Percentiles rank a stretch among this genome's conserved stretches.
phyloP scores from a whole-genome alignment of 2,329 filamentous ascomycete genomes.

The Knufia fluminis region DNA sequence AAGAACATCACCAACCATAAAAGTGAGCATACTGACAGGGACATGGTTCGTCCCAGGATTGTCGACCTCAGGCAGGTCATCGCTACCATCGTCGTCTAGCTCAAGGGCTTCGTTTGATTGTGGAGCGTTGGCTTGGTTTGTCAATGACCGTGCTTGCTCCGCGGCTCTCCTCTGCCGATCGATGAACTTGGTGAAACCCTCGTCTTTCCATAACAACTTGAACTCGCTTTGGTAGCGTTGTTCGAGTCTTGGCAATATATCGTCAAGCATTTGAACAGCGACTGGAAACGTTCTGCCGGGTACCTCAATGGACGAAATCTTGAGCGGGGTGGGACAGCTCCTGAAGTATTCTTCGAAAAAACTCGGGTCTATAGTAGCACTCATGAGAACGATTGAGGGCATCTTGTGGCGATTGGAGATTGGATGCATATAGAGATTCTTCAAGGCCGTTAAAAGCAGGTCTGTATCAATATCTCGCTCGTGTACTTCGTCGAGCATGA shows the following conservation, averaged over 20 bases:
- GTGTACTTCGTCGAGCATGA: conserved; percentile 87
- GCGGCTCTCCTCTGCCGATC: not conserved
- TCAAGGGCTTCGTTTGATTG: not conserved
- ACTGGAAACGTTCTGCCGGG: conserved; percentile 91
- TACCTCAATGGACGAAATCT: conserved; percentile 65
- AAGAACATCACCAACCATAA: conserved; percentile 38
- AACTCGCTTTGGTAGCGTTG: not conserved
- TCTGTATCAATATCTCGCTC: conserved; percentile 94
- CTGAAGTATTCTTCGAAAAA: conserved; percentile 76
- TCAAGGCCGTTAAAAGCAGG: conserved; percentile 84
- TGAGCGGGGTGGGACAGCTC: conserved; percentile 4
- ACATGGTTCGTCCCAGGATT: not conserved
- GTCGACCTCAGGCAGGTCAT: not conserved
- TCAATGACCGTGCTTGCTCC: not conserved
- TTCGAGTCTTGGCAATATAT: conserved; percentile 44
- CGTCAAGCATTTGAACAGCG: conserved; percentile 75
- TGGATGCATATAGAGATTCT: conserved; percentile 63
- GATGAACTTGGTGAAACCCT: not conserved
- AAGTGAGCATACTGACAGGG: not conserved
- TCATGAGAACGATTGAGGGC: conserved; percentile 92
- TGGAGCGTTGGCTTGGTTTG: too few species aligned
- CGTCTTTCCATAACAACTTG: not conserved
- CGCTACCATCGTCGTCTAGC: not conserved
- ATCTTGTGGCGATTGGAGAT: conserved; percentile 42
- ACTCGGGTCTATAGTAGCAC: conserved; percentile 86